phyloP scores from a whole-genome alignment of 345 rosid species.

The Hibiscus mutabilis region DNA sequence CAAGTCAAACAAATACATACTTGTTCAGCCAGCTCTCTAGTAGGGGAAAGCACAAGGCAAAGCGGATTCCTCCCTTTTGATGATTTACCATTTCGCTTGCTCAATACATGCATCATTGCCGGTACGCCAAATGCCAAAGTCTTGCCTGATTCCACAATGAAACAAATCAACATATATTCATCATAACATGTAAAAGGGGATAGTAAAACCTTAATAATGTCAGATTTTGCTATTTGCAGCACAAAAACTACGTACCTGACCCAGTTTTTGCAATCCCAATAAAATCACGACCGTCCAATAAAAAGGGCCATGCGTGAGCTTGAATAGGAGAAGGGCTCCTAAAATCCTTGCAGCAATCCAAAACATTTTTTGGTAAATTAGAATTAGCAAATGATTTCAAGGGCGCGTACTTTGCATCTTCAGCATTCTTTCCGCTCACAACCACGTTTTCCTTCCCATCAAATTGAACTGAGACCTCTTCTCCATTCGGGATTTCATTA shows the following conservation, averaged over 20 bases:
- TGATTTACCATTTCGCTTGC: constrained; percentile 53
- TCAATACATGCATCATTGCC: constrained; percentile 74
- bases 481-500: constrained; percentile 17
- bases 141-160: constrained; percentile 45
- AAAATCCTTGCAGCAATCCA: constrained; percentile 70
- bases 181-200: background rate
- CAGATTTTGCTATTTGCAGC: background rate
- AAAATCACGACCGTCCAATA: constrained; percentile 86
- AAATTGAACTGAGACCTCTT: constrained; percentile 5
- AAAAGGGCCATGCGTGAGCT: constrained; percentile 88
- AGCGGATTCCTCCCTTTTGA: constrained; percentile 51
- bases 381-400: constrained; percentile 47
- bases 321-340: constrained; percentile 84
- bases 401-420: constrained; percentile 55
- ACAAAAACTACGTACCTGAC: constrained; percentile 47
- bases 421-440: constrained; percentile 57
- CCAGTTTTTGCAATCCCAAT: constrained; percentile 96
- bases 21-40: constrained; percentile 93
- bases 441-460: constrained; percentile 29
- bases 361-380: constrained; percentile 61
- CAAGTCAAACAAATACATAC: constrained; percentile 26
- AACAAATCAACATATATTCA: background rate
- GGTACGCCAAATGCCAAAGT: constrained; percentile 95
- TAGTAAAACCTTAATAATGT: background rate
- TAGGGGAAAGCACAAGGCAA: constrained; percentile 94